Conservation (phyloP, 1,139 yeast species). For the Pichia terricola region DNA sequence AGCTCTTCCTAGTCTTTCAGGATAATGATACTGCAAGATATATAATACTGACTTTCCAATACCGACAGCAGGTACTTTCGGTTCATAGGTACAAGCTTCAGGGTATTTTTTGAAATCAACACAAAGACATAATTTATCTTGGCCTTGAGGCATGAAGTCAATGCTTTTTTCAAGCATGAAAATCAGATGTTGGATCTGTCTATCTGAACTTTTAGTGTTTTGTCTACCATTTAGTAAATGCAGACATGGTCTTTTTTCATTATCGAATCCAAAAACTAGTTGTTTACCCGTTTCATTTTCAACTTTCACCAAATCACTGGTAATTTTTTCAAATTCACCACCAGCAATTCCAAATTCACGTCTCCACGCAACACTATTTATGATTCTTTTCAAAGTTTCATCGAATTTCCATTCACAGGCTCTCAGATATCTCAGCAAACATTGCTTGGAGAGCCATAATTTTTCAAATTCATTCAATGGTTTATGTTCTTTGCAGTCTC, state of each 20-base stretch:
- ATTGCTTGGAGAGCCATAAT: conserved; percentile 86
- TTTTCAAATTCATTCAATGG: conserved; percentile 53
- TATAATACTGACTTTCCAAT: conserved; percentile 67
- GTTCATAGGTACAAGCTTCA: conserved; percentile 39
- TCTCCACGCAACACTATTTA: conserved; percentile 39
- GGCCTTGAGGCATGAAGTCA: conserved; percentile 91
- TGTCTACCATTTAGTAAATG: conserved; percentile 84
- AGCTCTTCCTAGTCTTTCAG: conserved; percentile 52
- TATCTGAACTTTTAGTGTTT: conserved; percentile 74
- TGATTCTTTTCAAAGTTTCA: conserved; percentile 60
- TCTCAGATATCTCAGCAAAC: conserved; percentile 73
- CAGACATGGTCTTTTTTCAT: conserved; percentile 78
- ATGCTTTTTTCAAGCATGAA: conserved; percentile 86
- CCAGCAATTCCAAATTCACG: conserved; percentile 69
- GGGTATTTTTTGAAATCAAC: conserved; percentile 77
- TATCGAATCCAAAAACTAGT: conserved; percentile 77
- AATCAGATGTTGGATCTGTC: conserved; percentile 87
- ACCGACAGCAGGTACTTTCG: conserved; percentile 74
- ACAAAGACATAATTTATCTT: conserved; percentile 79
- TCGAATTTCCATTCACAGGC: conserved; percentile 81
- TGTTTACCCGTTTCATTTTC: conserved; percentile 89
- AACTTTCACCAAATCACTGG: conserved; percentile 49
- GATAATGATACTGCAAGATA: conserved; percentile 56
- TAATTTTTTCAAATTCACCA: conserved; percentile 41
- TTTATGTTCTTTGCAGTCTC: conserved; percentile 19